Percentiles rank a stretch among this genome's conserved stretches.
phyloP scores from a whole-genome alignment of 441 rosid genomes.

The Pelargonium citronellum region DNA sequence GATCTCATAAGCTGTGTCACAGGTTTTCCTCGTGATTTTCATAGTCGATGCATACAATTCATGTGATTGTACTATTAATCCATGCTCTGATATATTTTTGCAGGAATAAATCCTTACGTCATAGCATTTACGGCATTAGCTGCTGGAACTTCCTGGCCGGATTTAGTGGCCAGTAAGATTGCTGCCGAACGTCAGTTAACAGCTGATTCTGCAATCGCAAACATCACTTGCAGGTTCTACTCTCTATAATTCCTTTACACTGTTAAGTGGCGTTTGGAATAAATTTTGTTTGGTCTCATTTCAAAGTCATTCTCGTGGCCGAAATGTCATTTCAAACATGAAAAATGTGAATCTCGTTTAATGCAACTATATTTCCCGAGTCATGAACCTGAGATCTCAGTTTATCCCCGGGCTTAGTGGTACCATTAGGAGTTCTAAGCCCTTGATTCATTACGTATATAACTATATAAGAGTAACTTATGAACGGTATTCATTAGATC shows the following conservation, averaged over 20 bases:
- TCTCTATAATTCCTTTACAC: not conserved
- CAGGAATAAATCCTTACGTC: conserved; percentile 84
- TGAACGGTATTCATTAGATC: not conserved
- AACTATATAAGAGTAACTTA: not conserved
- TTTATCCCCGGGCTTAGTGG: not conserved
- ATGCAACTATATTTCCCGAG: no score
- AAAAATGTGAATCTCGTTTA: no score
- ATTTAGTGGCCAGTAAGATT: conserved; percentile 88
- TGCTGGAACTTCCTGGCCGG: conserved; percentile 91
- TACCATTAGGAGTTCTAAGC: not conserved
- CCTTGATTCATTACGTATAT: not conserved
- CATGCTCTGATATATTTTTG: conserved; percentile 5
- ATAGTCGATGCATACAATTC: conserved; percentile 5
- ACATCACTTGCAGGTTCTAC: conserved; percentile 85
- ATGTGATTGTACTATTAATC: conserved; percentile 1
- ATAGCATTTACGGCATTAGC: conserved; percentile 90
- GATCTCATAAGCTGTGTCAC: conserved; percentile 86
- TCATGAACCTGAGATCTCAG: no score
- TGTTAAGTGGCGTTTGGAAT: no score
- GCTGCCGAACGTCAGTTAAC: conserved; percentile 88
- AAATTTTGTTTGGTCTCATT: not conserved
- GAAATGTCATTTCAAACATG: no score
- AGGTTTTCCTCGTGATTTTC: conserved; percentile 35
- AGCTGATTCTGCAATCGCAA: conserved; percentile 91
- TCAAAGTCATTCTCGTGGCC: no score